Conservation (phyloP, 352 stramenopile species). For the Globisporangium radiosum region DNA sequence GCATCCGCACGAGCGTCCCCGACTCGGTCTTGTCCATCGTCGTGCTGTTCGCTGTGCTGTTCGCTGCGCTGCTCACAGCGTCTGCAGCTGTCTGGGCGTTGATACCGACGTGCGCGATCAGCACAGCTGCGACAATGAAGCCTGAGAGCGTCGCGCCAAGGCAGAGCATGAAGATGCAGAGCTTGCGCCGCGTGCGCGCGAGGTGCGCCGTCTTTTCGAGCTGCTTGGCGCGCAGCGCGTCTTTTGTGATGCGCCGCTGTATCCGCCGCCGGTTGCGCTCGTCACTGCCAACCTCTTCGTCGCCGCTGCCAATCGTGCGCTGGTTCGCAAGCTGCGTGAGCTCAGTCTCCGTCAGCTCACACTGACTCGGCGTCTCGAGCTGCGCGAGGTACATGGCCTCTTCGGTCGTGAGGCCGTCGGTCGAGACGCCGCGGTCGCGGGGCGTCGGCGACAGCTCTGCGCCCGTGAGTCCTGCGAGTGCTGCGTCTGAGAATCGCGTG, state of each 20-base stretch:
- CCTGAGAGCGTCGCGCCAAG: slow-evolving; percentile 48
- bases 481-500: slow-evolving; percentile 19
- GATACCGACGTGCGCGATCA: slow-evolving; percentile 49
- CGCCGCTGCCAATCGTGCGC: slow-evolving; percentile 12
- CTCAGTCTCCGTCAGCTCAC: slow-evolving; percentile 4
- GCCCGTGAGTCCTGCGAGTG: slow-evolving; percentile 4
- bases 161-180: slow-evolving; percentile 50
- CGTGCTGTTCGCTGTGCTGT: slow-evolving; percentile 6
- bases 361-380: slow-evolving; percentile 16
- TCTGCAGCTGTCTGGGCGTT: slow-evolving; percentile 17
- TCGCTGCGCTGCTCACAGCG: not conserved
- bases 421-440: slow-evolving; percentile 8
- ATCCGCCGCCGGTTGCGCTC: slow-evolving; percentile 37
- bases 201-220: slow-evolving; percentile 50
- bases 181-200: slow-evolving; percentile 48
- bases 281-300: slow-evolving; percentile 27
- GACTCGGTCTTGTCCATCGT: slow-evolving; percentile 7
- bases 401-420: slow-evolving; percentile 5
- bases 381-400: slow-evolving; percentile 18
- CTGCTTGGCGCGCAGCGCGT: slow-evolving; percentile 50
- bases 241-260: slow-evolving; percentile 42
- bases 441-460: slow-evolving; percentile 14
- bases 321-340: slow-evolving; percentile 9
- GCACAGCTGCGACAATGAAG: slow-evolving; percentile 51
- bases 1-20: too few species aligned